Evolutionary conservation across 2,329 filamentous ascomycete genomes (phyloP).

Genomic region (Xylaria sp.): DNA sequence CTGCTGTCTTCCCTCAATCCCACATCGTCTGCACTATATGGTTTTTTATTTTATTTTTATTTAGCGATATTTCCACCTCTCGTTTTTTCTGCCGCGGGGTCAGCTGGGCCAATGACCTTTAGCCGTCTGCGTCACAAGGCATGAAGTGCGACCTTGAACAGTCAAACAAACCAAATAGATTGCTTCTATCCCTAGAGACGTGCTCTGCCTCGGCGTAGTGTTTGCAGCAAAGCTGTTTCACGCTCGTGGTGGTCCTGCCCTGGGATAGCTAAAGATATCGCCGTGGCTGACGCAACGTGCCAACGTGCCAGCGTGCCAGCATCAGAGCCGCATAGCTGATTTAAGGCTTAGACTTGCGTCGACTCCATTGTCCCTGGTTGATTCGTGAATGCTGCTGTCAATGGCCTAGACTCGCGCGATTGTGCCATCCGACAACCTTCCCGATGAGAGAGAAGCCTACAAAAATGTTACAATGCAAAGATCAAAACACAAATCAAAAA

Average conservation of each 20-base stretch:
- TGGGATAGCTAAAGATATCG: conserved; percentile 20
- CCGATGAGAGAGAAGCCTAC: conserved; percentile 28
- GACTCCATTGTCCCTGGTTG: conserved; percentile 18
- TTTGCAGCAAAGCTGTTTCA: conserved; percentile 22
- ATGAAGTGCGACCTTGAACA: conserved; percentile 21
- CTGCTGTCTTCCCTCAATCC: conserved; percentile 20
- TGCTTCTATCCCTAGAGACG: conserved; percentile 18
- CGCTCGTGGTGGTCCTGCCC: conserved; percentile 17
- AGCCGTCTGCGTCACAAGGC: conserved; percentile 26
- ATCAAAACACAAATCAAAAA: conserved; percentile 29
- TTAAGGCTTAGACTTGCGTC: conserved; percentile 31
- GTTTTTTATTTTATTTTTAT: too few species aligned
- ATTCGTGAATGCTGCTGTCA: conserved; percentile 25
- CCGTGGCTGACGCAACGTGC: conserved; percentile 21
- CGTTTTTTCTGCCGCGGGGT: conserved; percentile 20
- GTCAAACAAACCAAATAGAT: conserved; percentile 27
- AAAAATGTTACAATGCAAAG: conserved; percentile 38
- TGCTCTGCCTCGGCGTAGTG: conserved; percentile 20
- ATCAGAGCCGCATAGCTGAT: conserved; percentile 35
- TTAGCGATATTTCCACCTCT: conserved; percentile 16
- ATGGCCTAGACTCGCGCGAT: conserved; percentile 24
- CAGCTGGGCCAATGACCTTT: conserved; percentile 25
- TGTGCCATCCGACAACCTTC: conserved; percentile 17
- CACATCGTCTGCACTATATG: conserved; percentile 23
- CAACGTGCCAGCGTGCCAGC: conserved; percentile 18